Conservation (phyloP, 768 basidiomycete species). For the Podaxis mareebaensis region DNA sequence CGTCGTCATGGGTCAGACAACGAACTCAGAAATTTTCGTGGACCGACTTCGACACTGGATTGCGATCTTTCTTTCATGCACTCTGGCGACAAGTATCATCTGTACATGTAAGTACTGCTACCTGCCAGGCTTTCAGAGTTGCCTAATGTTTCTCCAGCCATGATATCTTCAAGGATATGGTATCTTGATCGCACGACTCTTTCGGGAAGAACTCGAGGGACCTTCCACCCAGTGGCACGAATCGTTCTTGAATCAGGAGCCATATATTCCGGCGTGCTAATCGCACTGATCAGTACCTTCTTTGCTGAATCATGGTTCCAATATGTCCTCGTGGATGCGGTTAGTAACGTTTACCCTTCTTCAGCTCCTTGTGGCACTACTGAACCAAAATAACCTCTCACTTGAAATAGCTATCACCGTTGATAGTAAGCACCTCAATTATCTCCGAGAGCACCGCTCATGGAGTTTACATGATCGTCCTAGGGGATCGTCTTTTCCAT, state of each 20-base stretch:
- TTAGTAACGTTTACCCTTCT: too few relatives aligned
- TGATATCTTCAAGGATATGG: not conserved
- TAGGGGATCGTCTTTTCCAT: not conserved
- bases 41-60: too few relatives aligned
- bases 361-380: not conserved
- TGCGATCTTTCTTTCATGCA: too few relatives aligned
- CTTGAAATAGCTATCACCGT: not conserved
- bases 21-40: too few relatives aligned
- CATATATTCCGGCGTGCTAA: not conserved
- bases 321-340: not conserved
- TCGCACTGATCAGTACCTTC: not conserved
- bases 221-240: not conserved
- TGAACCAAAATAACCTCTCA: not conserved
- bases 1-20: too few relatives aligned
- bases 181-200: not conserved
- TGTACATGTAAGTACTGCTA: not conserved
- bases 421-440: not conserved
- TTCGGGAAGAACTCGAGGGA: not conserved
- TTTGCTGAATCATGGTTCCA: not conserved
- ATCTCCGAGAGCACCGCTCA: too few relatives aligned
- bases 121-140: not conserved
- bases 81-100: too few relatives aligned
- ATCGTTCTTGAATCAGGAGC: not conserved
- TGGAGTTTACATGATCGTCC: not conserved
- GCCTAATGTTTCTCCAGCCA: not conserved